Base-by-base conservation (phyloP, 805 yeast genomes). In the Sugiyamaella boreocaroliniensis region DNA sequence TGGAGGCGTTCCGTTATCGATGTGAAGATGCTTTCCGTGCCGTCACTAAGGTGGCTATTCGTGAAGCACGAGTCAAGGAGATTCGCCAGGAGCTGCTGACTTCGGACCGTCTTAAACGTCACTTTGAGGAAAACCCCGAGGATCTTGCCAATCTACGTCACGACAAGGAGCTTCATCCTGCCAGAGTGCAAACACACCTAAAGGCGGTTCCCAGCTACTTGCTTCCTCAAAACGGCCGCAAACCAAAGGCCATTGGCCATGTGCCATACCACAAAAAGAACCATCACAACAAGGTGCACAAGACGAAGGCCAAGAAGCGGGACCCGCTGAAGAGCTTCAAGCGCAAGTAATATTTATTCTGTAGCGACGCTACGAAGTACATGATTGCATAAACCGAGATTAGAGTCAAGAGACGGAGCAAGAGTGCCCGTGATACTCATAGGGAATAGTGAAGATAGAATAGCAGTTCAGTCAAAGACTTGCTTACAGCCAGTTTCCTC, bases 1-100 rank as follows among this genome's bases (percentile, higher is more conserved):
- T 93, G 52, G 96, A 93, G 65, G 93, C 93, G 20, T 93, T 93
- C 78, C 81, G 98, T 63, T 93, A 93, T 69, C 83, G 99, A 76
- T 83, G 89, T 73, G 97, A 93, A 63, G 99, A 93, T 71, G 97
- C 96, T 0, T 93, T 92, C 72, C 80, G 98, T 71, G 86, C 98
- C 0, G 95, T 93, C 20, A 93, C 99, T 0, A 81, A 81, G 53
- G 83, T 85, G 9, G 86, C 96, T 0, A 81, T 93, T 22, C 82
- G 97, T 69, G 97, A 93, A 64, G 98, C 98, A 0, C 80, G 98
- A 64, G 78, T 89, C 53, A 86, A 82, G 67, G 99, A 93, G 66
- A 77, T 92, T 68, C 86, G 86, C 68, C 79, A 83, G 59, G 98
- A 93, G 69, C 75, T 93, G 67, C 73, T 93, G 57, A 81, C 92